Evolutionary conservation across 1,284 basidiomycete species (phyloP).

Genomic region (Trichosporon faecale): DNA sequence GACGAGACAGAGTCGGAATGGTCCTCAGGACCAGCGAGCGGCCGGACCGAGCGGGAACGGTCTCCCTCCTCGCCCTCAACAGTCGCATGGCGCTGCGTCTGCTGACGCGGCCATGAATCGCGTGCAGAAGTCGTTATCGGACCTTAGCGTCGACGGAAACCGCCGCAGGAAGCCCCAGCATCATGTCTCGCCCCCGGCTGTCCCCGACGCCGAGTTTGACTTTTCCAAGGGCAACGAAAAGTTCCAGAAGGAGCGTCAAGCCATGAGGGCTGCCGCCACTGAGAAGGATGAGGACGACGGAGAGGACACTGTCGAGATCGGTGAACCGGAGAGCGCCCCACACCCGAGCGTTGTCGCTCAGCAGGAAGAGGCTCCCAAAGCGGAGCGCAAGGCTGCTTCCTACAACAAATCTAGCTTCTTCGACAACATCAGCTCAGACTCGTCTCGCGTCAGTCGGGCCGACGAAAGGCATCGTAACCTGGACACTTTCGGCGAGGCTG

Average conservation of each 20-base stretch:
- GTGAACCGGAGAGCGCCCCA: conserved; percentile 32
- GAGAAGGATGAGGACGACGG: conserved; percentile 11
- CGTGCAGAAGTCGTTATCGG: conserved; percentile 43
- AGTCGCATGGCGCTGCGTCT: conserved; percentile 26
- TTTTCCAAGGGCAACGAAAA: conserved; percentile 40
- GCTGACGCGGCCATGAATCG: conserved; percentile 41
- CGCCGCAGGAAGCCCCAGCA: conserved; percentile 24
- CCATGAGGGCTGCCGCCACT: conserved; percentile 22
- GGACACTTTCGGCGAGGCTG: conserved; percentile 50
- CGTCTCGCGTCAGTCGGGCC: conserved; percentile 35
- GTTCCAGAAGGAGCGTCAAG: conserved; percentile 41
- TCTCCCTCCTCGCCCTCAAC: not conserved
- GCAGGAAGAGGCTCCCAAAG: conserved; percentile 9
- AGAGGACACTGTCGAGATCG: conserved; percentile 20
- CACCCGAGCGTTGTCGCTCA: conserved; percentile 35
- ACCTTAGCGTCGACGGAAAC: conserved; percentile 30
- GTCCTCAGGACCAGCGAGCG: not conserved
- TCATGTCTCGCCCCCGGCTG: conserved; percentile 30
- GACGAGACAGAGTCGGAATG: conserved; percentile 19
- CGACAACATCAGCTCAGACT: conserved; percentile 38
- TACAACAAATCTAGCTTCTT: conserved; percentile 49
- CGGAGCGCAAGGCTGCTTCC: conserved; percentile 15
- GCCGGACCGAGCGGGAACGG: not conserved
- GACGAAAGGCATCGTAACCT: conserved; percentile 47
- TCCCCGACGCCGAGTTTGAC: conserved; percentile 49